A percentile compares a stretch with the other conserved stretches of the same genome.
Evolutionary conservation across 306 rosid species (phyloP).

Genomic region (Castanea mollissima): DNA sequence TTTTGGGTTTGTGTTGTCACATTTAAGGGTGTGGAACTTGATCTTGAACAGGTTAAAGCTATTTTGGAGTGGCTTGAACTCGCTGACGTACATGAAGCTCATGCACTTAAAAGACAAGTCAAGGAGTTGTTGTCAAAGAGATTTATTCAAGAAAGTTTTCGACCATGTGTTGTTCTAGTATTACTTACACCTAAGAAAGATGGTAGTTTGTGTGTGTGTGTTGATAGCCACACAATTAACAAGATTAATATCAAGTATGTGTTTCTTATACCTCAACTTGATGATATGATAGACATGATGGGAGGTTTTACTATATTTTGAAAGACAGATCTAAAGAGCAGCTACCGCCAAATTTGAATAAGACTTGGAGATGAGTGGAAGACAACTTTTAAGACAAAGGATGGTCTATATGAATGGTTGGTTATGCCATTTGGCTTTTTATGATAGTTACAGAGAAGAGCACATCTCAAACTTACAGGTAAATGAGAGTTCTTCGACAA

Average conservation of each 20-base stretch:
- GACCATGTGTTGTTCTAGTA: not conserved
- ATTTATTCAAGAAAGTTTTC: not conserved
- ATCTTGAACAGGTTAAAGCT: too few species aligned
- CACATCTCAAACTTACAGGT: not conserved
- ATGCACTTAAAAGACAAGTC: not conserved
- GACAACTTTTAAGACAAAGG: not conserved
- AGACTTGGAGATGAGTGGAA: not conserved
- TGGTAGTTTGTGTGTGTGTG: not conserved
- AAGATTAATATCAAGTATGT: not conserved
- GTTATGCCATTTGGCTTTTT: constrained; percentile 8
- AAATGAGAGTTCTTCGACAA: not conserved
- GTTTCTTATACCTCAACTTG: not conserved
- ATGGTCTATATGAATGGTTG: not conserved
- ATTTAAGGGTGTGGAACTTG: too few species aligned
- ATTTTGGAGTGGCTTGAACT: too few species aligned
- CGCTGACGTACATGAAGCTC: too few species aligned
- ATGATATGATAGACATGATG: not conserved
- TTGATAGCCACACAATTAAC: not conserved
- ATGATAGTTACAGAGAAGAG: not conserved
- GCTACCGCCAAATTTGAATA: not conserved
- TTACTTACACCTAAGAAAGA: not conserved
- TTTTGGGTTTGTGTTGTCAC: not conserved
- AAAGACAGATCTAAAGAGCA: not conserved
- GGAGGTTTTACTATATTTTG: not conserved
- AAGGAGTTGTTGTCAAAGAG: not conserved